Conservation (phyloP, 2,329 filamentous ascomycete species). For the Cladosporium sp. region DNA sequence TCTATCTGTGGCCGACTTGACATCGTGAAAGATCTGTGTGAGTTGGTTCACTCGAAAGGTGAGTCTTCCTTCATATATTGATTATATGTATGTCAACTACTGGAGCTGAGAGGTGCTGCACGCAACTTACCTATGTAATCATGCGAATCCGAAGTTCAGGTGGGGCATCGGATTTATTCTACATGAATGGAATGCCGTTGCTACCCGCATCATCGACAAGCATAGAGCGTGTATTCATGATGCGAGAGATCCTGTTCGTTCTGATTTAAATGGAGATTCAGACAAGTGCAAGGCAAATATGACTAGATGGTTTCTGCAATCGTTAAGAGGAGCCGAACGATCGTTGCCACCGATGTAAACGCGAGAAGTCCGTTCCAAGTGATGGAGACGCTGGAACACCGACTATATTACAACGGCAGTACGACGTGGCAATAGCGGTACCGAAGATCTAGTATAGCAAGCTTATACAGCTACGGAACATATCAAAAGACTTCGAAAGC, state of each 20-base stretch:
- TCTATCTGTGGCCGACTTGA: constrained; percentile 47
- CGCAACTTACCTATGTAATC: background rate
- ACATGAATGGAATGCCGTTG: background rate
- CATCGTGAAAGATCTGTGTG: background rate
- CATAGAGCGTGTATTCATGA: background rate
- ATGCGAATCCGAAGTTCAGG: background rate
- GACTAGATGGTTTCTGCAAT: background rate
- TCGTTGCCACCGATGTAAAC: too few relatives aligned
- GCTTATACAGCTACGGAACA: background rate
- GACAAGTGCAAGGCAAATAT: background rate
- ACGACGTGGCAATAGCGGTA: background rate
- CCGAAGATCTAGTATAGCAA: background rate
- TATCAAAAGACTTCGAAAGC: background rate
- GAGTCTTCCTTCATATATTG: background rate
- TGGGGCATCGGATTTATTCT: background rate
- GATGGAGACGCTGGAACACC: background rate
- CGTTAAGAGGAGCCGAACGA: too few relatives aligned
- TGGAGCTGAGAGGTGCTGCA: background rate
- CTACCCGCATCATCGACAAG: background rate
- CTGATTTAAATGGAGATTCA: background rate
- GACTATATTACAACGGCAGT: background rate
- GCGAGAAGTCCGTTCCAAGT: background rate
- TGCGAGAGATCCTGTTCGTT: background rate
- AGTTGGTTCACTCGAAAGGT: background rate
- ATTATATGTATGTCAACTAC: background rate